These are phyloP conservation scores for Trametes gibbosa DNA, from an alignment of 768 basidiomycete genomes.

Conservation along the genomic window DNA sequence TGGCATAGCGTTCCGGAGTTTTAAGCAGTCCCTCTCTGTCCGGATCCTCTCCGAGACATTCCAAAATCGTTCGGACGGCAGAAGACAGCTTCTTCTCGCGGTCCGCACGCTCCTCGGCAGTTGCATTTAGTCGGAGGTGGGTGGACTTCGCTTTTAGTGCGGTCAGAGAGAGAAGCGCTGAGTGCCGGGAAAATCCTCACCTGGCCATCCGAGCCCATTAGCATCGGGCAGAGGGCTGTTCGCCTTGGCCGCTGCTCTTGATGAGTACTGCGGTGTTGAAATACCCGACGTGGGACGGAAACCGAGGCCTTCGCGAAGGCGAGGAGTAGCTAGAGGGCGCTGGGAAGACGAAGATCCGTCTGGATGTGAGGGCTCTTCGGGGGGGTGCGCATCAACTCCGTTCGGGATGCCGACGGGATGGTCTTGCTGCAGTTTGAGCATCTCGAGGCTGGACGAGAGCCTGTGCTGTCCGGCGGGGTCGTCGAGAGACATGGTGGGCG, in stretches of 20 bases:
- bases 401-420: not conserved
- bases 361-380: conserved; percentile 1
- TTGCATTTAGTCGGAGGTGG: conserved; percentile 77
- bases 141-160: conserved; percentile 78
- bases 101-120: conserved; percentile 64
- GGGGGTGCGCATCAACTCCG: conserved; percentile 10
- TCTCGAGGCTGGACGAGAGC: conserved; percentile 46
- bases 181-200: conserved; percentile 37
- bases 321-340: conserved; percentile 26
- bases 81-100: conserved; percentile 75
- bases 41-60: conserved; percentile 98
- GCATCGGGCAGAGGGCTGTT: conserved; percentile 43
- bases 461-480: conserved; percentile 32
- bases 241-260: conserved; percentile 26
- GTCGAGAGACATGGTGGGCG: conserved; percentile 24
- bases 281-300: conserved; percentile 70
- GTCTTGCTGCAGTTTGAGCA: conserved; percentile 37
- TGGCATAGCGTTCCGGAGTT: conserved; percentile 94
- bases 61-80: conserved; percentile 89
- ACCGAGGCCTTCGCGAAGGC: conserved; percentile 74
- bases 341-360: conserved; percentile 10
- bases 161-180: conserved; percentile 5
- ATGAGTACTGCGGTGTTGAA: conserved; percentile 52
- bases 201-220: conserved; percentile 93
- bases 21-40: conserved; percentile 87